Conservation (phyloP, 371 early-diverging fungal species). For the Gilbertella persicaria region DNA sequence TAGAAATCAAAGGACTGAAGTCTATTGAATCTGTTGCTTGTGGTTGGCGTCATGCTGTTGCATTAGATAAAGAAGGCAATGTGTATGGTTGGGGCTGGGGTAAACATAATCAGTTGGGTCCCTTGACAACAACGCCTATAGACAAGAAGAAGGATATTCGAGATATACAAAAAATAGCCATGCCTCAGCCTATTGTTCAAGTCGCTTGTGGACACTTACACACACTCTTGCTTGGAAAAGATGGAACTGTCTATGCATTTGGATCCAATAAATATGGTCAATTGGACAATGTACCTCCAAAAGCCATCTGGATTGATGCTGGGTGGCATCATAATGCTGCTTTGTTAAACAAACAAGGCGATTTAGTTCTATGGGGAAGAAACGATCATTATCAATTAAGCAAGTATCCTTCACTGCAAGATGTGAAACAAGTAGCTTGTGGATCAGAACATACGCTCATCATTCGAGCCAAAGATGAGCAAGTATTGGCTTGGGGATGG, state of each 20-base stretch:
- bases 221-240: constrained; percentile 43
- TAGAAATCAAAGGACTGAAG: constrained; percentile 12
- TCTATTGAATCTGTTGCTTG: constrained; percentile 49
- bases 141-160: constrained; percentile 31
- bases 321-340: constrained; percentile 80
- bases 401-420: constrained; percentile 9
- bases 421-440: constrained; percentile 53
- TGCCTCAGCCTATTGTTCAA: constrained; percentile 24
- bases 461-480: constrained; percentile 26
- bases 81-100: constrained; percentile 68
- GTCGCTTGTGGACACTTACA: constrained; percentile 62
- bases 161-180: constrained; percentile 6
- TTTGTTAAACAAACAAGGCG: constrained; percentile 27
- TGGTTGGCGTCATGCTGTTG: constrained; percentile 66
- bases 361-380: constrained; percentile 64
- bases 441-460: constrained; percentile 82
- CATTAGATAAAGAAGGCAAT: constrained; percentile 37
- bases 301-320: constrained; percentile 42
- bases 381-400: constrained; percentile 73
- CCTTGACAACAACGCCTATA: constrained; percentile 11
- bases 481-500: constrained; percentile 85
- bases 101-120: constrained; percentile 62
- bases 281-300: background rate
- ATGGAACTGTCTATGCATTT: constrained; percentile 52
- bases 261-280: constrained; percentile 72